Evolutionary conservation across 31 red algal genomes (phyloP).

Genomic region (Endocladia muricata): DNA sequence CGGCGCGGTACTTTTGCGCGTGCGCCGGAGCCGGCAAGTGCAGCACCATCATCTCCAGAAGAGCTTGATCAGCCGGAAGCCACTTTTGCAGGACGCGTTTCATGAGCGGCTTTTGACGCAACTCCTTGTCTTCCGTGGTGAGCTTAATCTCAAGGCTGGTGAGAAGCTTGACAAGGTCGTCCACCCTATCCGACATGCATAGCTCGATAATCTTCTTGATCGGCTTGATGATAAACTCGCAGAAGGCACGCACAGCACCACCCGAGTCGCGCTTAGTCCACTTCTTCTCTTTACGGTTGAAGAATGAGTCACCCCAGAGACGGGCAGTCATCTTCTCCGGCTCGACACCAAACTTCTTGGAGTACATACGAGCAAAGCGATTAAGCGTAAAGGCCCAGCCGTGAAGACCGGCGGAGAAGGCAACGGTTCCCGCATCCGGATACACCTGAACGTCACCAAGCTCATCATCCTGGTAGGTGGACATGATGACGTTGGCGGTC

Average conservation of each 20-base stretch:
- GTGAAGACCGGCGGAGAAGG: constrained; percentile 98
- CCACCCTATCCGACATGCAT: constrained; percentile 94
- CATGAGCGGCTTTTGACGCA: constrained; percentile 97
- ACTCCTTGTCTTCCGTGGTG: constrained; percentile 86
- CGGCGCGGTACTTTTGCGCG: constrained; percentile 98
- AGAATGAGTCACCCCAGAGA: constrained; percentile 98
- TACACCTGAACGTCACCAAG: constrained; percentile 95
- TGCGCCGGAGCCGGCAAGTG: constrained; percentile 93
- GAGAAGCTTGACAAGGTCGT: constrained; percentile 83
- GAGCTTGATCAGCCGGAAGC: constrained; percentile 94
- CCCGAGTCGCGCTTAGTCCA: constrained; percentile 74
- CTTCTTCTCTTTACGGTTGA: constrained; percentile 92
- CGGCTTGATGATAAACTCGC: constrained; percentile 98
- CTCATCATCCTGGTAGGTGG: constrained; percentile 92
- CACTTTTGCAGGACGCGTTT: constrained; percentile 99
- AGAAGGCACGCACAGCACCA: constrained; percentile 82
- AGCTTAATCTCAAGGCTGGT: constrained; percentile 78
- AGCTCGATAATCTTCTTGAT: constrained; percentile 97
- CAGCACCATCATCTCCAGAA: constrained; percentile 99
- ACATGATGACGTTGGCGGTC: constrained; percentile 98
- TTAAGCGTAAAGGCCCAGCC: constrained; percentile 99
- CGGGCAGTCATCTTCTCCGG: constrained; percentile 90
- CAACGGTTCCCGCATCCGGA: constrained; percentile 91
- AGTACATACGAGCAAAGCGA: constrained; percentile 97
- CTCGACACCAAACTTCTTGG: constrained; percentile 97